phyloP scores from a whole-genome alignment of 257 asterid species.

The Solanum verrucosum region DNA sequence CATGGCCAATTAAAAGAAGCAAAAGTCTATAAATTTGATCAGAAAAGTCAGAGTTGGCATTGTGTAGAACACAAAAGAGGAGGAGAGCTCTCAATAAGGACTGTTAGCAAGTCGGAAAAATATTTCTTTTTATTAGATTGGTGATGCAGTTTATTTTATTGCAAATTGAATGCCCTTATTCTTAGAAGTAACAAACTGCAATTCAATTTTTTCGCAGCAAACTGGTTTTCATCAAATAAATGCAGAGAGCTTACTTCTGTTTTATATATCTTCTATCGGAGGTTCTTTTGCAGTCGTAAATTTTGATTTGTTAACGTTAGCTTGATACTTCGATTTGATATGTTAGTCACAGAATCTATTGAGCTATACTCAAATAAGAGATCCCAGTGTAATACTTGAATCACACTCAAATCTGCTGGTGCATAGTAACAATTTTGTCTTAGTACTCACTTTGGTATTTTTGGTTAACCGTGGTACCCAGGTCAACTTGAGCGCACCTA shows the following conservation, averaged over 20 bases:
- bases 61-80: not conserved
- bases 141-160: not conserved
- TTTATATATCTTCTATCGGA: not conserved
- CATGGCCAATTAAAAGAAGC: not conserved
- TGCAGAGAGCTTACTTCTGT: not conserved
- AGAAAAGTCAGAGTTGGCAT: not conserved
- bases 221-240: not conserved
- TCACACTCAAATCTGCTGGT: not conserved
- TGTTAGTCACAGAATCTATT: not conserved
- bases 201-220: not conserved
- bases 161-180: not conserved
- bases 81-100: not conserved
- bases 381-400: not conserved
- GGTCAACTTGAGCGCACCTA: not conserved
- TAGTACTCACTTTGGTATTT: rapidly evolving
- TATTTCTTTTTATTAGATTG: not conserved
- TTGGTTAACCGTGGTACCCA: not conserved
- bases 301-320: not conserved
- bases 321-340: not conserved
- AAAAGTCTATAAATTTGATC: not conserved
- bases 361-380: no score
- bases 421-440: not conserved
- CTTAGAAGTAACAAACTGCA: not conserved
- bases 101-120: not conserved
- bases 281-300: not conserved